Conservation (phyloP, 2,329 filamentous ascomycete genomes). For the Colletotrichum neosansevieriae region DNA sequence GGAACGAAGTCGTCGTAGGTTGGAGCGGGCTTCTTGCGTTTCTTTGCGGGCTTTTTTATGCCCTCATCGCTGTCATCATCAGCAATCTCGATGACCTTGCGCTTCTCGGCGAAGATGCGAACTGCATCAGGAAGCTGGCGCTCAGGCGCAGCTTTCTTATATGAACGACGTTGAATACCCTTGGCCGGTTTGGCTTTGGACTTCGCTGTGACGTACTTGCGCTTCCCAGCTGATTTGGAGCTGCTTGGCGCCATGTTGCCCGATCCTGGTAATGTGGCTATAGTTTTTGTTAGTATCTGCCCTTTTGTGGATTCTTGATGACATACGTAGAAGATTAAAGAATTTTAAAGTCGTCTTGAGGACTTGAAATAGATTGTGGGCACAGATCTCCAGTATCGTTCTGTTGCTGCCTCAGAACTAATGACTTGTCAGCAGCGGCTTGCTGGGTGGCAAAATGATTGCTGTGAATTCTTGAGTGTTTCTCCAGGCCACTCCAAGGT, state of each 20-base stretch:
- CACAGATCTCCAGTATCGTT: background rate
- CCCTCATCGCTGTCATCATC: conserved; percentile 29
- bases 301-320: background rate
- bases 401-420: too few relatives aligned
- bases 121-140: background rate
- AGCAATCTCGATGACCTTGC: background rate
- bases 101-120: conserved; percentile 14
- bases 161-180: background rate
- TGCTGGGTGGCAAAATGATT: too few relatives aligned
- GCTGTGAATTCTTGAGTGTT: too few relatives aligned
- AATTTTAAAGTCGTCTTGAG: background rate
- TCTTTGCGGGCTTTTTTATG: conserved; percentile 5
- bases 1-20: background rate
- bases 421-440: too few relatives aligned
- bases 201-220: background rate
- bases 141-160: background rate
- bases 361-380: background rate
- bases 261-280: background rate
- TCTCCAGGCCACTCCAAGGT: too few relatives aligned
- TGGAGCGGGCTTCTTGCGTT: background rate
- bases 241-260: conserved; percentile 8
- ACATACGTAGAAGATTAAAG: background rate
- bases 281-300: background rate
- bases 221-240: background rate
- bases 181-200: conserved; percentile 3